Base-by-base conservation (phyloP, 2,329 filamentous ascomycete species). In the Curvularia verruculosa region DNA sequence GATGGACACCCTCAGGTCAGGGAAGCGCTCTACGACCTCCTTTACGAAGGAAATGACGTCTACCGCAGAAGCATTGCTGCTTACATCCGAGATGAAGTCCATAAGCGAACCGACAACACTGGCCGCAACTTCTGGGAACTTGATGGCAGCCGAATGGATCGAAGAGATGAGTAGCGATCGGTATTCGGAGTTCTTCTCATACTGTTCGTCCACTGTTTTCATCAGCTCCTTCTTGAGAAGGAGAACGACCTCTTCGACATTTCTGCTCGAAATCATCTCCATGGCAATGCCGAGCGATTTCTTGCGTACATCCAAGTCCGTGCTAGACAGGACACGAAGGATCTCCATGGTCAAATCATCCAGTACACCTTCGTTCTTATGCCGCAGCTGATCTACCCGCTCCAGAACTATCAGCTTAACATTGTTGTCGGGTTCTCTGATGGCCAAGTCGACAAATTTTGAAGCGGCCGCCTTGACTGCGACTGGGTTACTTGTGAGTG, bases 21-120 rank as follows among this genome's bases (percentile, higher is more conserved):
- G 95, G 82, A 98, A 99, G 73, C 96, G 96, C 80, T 99, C 95
- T 6, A 98, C 94, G 3, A 99, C 95, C 76, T 99, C 95, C 80
- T 99, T 99, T 63, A 99, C 93, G 73, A 99, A 99, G 53, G 92
- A 93, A 73, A 99, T 98, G 52, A 99, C 94, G 77, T 99, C 95
- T 28, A 99, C 91, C 1, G 95, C 95, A 1, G 94, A 96, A 43
- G 91, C 90, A 73, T 96, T 97, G 82, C 96, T 98, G 83, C 96
- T 98, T 77, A 98, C 97, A 77, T 99, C 95, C 49, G 91, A 92
- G 71, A 99, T 97, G 75, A 98, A 98, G 78, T 99, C 95, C 95
- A 99, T 99, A 52, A 99, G 85, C 43, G 97, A 85, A 64, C 95
- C 95, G 52, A 99, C 95, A 15, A 99, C 95, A 73, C 92, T 98